Evolutionary conservation across 2,329 filamentous ascomycete species (phyloP), one percentile per base, ranked within the genome.

Genomic region (Passalora sequoiae): DNA sequence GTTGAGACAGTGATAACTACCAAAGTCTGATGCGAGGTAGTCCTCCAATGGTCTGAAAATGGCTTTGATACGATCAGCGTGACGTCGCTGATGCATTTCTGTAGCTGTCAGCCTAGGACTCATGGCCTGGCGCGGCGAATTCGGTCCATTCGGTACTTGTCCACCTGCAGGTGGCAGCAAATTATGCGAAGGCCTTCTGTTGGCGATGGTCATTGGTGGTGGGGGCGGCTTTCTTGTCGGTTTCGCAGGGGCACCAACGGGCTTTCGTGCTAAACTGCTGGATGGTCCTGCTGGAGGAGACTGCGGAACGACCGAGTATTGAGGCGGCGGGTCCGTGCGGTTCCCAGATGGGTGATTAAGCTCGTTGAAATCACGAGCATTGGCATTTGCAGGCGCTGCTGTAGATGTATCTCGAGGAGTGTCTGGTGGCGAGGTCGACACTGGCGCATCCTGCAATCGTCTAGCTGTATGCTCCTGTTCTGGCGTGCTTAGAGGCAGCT

Each of bases 41-140:
- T 89, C 83, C 65, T 94, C 87, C 10, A 95, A 62, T 4, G 75
- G 74, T 47, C 78, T 81, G 63, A 95, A 95, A 8, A 91, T 78
- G 27, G 70, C 72, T 57, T 76, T 80, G 2, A 73, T 66, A 3
- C 58, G 53, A 33, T 66, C 63, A 38, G 63, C 60, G 17, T 61
- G 57, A 24, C 57, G 47, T 4, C 56, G 51, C 31, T 57, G 49
- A 27, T 59, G 54, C 12, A 51, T 28, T 22, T 64, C 59, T 15
- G 52, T 47, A 2, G 50, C 38, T n/a, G 59, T 52, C 4, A 55
- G 39, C 29, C 49, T 48, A 4, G 60, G 56, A 30, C 60, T 62
- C 24, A 46, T 33, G 16, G 43, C 48, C n/a, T 45, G 46, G 19
- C 54, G 47, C 16, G 60, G 53, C 10, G 54, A 55, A 19, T 49